Evolutionary conservation across 345 rosid species (phyloP), one percentile per base, ranked within the genome.

Genomic region (Gossypium anomalum): DNA sequence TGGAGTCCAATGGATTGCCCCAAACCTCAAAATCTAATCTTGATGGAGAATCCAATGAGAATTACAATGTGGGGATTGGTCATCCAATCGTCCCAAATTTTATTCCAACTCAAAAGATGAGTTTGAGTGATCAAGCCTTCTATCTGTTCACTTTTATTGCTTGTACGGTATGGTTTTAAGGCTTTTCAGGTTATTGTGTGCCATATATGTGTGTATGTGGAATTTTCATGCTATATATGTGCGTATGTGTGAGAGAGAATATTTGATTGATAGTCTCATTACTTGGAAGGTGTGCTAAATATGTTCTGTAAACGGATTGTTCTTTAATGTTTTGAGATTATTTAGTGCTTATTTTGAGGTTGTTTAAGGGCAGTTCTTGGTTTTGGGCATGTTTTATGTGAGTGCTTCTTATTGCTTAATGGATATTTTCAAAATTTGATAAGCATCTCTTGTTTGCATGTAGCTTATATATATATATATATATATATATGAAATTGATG

Each of bases 71-170:
- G 57, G 84, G 83, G 77, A 87, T 87, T 19, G 89, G 90, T 1
- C 78, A 70, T 55, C 84, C 93, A 25, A 56, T 67, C 45, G 83
- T 83, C 66, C 91, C 88, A 43, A 79, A 85, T 25, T 76, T 34
- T 83, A 23, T 81, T 76, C 82, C 76, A 17, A 71, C 82, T 34
- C 78, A 82, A 1, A 85, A 85, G 83, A 80, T 86, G 82, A 87
- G 90, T 81, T 78, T 79, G 77, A 80, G 78, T 58, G 96, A 91
- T 78, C 93, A 92, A 65, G 96, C 97, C 23, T 93, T 87, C 86
- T 79, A 87, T 79, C 92, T 92, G 63, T 76, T 89, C 48, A 71
- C 96, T 29, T 95, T 95, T 78, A 88, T 90, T 62, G 93, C 88
- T 75, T 93, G 91, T 88, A 89, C 94, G 90, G 99, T 92, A 78